Evolutionary conservation across 169 alveolate genomes (phyloP).

Genomic region (Plasmodium gonderi): DNA sequence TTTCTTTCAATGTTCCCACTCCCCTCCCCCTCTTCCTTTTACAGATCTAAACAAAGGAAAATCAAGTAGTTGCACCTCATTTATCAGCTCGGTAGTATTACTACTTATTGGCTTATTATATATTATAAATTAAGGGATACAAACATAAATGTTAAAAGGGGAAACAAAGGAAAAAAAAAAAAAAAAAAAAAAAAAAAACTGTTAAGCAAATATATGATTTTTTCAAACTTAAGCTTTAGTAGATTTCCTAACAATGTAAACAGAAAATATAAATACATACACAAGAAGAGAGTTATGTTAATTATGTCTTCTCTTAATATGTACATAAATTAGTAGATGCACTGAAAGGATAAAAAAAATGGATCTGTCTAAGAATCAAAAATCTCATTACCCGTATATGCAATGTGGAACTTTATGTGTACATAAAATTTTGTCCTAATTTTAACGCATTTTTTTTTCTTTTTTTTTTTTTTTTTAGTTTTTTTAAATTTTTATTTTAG

Average conservation of each 20-base stretch:
- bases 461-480: constrained; percentile 21
- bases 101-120: constrained; percentile 2
- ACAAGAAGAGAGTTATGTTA: neutral
- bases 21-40: constrained; percentile 7
- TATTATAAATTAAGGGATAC: constrained; percentile 7
- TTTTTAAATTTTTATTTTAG: constrained; percentile 16
- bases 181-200: neutral
- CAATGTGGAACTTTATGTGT: neutral
- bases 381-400: neutral
- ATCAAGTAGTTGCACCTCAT: constrained; percentile 26
- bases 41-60: constrained; percentile 25
- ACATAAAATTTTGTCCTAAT: neutral
- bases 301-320: neutral
- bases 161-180: neutral
- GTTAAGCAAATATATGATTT: neutral
- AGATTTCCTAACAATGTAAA: no score
- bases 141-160: neutral
- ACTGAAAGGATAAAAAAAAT: constrained; percentile 19
- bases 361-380: constrained; percentile 73
- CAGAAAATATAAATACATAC: constrained; percentile 11
- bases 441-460: constrained; percentile 35
- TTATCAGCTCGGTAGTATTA: constrained; percentile 26
- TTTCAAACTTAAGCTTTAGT: no score
- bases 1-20: no score
- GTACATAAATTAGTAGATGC: neutral